Base-by-base conservation (phyloP, 177 flowering plant genomes). In the Vitis hybrid region DNA sequence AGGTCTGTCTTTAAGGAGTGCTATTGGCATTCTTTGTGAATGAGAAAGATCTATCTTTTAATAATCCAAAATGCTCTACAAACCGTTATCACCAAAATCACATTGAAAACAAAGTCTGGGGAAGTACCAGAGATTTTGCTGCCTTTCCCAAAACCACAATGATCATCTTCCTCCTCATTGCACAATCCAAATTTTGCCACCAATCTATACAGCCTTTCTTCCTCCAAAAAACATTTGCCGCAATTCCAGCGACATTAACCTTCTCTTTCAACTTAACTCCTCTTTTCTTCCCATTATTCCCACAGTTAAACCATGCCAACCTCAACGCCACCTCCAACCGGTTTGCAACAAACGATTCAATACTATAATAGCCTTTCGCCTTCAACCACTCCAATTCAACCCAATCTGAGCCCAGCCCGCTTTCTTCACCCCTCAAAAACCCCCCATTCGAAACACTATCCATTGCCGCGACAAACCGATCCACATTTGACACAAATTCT, bases 121-220 rank as follows among this genome's bases (percentile, higher is more conserved):
- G 21, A 67, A 69, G 75, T 91, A 94, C 97, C 97, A 92, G 74
- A 64, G 74, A 67, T 72, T 85, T 91, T 3, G 97, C 89, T 0
- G 89, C 70, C 77, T 85, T 89, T 18, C 86, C 91, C 70, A 92
- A 64, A 8, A 77, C 74, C 0, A 60, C 33, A 63, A 29, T 64
- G 64, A 85, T 80, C 2, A 90, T 67, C 69, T 83, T 84, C 82
- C 72, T 83, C 81, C 75, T 84, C 29, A 67, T 59, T 29, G 70
- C 76, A 22, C 57, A 72, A 74, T 87, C 92, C 84, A 94, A 79
- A 58, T 79, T 84, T 29, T 18, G 72, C 98, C 98, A 94, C 98
- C 97, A 94, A 74, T 92, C 93, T 64, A 89, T 74, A 70, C 93
- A 89, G 49, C 95, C 97, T 60, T 84, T 94, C 80, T 88, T 90